Evolutionary conservation across 371 early-diverging fungal genomes (phyloP).

Genomic region (Rhizopus sp.): DNA sequence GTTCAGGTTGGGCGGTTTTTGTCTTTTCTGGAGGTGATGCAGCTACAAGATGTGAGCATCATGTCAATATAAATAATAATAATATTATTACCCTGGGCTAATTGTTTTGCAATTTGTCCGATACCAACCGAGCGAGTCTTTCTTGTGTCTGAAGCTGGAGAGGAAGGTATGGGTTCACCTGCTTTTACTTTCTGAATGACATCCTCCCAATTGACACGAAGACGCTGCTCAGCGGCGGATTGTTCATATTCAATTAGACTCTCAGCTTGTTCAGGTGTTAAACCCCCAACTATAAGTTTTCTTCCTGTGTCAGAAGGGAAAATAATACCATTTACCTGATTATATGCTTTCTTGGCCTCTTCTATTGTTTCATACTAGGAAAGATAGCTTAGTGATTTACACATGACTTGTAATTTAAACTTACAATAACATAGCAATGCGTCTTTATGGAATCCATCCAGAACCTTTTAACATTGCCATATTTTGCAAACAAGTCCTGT

Average conservation of each 20-base stretch:
- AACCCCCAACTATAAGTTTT: constrained; percentile 55
- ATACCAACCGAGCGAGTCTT: constrained; percentile 35
- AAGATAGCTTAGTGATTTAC: not conserved
- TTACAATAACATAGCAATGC: constrained; percentile 81
- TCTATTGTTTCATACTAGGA: constrained; percentile 54
- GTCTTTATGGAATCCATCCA: constrained; percentile 90
- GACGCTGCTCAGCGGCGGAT: constrained; percentile 49
- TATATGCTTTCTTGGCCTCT: constrained; percentile 57
- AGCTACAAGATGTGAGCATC: not conserved
- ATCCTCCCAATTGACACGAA: constrained; percentile 44
- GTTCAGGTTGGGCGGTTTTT: constrained; percentile 13
- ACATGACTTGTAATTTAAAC: not conserved
- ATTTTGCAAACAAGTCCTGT: constrained; percentile 63
- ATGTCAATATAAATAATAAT: not conserved
- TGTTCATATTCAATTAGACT: constrained; percentile 65
- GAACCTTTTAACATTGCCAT: constrained; percentile 66
- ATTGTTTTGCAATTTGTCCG: constrained; percentile 40
- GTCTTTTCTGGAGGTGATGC: constrained; percentile 10
- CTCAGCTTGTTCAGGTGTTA: constrained; percentile 59
- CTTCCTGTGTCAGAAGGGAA: constrained; percentile 75
- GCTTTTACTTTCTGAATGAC: constrained; percentile 22
- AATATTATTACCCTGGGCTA: constrained; percentile 40
- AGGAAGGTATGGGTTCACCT: constrained; percentile 17
- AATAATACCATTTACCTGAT: constrained; percentile 55
- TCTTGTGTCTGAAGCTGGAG: constrained; percentile 22